These are phyloP conservation scores for Metschnikowia henanensis DNA, from an alignment of 805 yeast genomes.

Conservation along the genomic window DNA sequence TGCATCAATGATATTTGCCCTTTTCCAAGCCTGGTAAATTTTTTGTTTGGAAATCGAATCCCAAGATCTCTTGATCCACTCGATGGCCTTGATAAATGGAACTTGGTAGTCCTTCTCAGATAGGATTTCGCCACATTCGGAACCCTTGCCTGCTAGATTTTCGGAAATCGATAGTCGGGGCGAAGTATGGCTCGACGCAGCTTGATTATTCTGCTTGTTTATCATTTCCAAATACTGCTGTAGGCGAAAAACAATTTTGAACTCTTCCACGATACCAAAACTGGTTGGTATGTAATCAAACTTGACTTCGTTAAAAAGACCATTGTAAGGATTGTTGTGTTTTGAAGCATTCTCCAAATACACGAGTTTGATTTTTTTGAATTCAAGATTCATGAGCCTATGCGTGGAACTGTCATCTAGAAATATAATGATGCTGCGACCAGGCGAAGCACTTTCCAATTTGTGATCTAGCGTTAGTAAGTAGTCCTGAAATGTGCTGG, in stretches of 20 bases:
- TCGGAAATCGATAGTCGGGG: constrained; percentile 5
- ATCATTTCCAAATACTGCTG: constrained; percentile 55
- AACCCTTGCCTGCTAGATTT: background rate
- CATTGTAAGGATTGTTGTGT: constrained; percentile 36
- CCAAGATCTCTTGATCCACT: constrained; percentile 61
- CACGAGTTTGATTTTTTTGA: constrained; percentile 34
- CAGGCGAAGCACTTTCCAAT: constrained; percentile 40
- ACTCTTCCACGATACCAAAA: constrained; percentile 64
- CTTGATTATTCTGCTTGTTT: constrained; percentile 19
- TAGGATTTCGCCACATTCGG: constrained; percentile 26
- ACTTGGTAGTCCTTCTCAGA: constrained; percentile 44
- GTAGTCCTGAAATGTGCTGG: constrained; percentile 63
- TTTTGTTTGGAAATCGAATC: constrained; percentile 35
- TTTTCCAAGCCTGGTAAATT: constrained; percentile 36
- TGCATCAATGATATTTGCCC: constrained; percentile 33
- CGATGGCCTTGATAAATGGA: constrained; percentile 55
- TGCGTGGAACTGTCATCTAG: constrained; percentile 66
- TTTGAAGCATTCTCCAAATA: constrained; percentile 40
- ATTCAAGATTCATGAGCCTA: constrained; percentile 46
- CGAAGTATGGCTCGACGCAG: constrained; percentile 5
- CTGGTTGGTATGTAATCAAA: constrained; percentile 59
- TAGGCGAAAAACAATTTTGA: constrained; percentile 55
- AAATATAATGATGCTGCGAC: constrained; percentile 52
- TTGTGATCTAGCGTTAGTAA: constrained; percentile 59
- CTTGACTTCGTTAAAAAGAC: constrained; percentile 44